A percentile compares a stretch with the other conserved stretches of the same genome.
These are phyloP conservation scores for Amaranthus cruentus DNA, from an alignment of 148 eudicot species.

Conservation along the genomic window DNA sequence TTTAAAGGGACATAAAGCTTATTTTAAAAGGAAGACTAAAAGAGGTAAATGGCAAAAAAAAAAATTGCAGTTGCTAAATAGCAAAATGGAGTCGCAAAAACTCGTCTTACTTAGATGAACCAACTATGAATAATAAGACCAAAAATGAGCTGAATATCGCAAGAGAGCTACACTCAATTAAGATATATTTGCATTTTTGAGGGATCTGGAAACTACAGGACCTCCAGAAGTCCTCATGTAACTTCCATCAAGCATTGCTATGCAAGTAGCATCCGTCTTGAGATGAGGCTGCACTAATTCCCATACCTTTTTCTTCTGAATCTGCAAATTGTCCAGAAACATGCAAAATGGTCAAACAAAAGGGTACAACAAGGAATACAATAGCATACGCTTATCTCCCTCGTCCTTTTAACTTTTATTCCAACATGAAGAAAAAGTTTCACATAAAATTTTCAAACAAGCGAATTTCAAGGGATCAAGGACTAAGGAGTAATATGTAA, in stretches of 20 bases:
- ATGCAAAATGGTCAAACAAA: not conserved
- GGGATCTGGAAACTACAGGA: constrained; percentile 48
- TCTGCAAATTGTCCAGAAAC: constrained; percentile 34
- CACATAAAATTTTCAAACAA: too few species aligned
- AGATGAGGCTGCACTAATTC: constrained; percentile 89
- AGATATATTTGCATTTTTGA: constrained; percentile 75
- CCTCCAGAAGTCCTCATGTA: constrained; percentile 75
- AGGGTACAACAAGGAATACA: not conserved
- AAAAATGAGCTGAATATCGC: not conserved
- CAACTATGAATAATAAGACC: not conserved
- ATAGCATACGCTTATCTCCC: not conserved
- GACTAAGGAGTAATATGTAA: not conserved
- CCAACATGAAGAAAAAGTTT: too few species aligned
- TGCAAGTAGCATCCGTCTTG: constrained; percentile 61
- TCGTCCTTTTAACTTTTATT: too few species aligned
- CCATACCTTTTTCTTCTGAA: constrained; percentile 96
- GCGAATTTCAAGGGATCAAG: too few species aligned
- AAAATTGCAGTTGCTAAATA: not conserved
- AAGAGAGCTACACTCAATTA: constrained; percentile 22
- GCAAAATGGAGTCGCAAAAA: not conserved
- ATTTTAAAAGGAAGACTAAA: not conserved
- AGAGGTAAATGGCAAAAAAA: not conserved
- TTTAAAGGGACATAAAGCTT: too few species aligned
- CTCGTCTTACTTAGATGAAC: not conserved
- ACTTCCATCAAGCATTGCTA: constrained; percentile 53